phyloP scores from a whole-genome alignment of 331 rosid genomes.

The Acacia pycnantha region DNA sequence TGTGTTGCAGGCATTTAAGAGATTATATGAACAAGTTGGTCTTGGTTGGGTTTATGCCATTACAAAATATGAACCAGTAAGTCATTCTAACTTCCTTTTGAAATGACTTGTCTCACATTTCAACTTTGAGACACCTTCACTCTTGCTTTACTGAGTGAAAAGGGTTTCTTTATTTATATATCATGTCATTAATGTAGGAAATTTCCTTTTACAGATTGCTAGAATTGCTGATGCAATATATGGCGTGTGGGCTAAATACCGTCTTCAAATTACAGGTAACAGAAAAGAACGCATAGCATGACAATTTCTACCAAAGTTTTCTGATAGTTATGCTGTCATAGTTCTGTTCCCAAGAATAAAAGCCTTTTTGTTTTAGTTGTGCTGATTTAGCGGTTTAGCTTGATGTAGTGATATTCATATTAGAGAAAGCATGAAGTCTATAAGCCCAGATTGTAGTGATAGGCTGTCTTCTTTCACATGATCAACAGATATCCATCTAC shows the following conservation, averaged over 20 bases:
- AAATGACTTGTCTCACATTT: conserved; percentile 7
- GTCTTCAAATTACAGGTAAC: conserved; percentile 83
- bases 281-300: background rate
- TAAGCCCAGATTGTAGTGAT: background rate
- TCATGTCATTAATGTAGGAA: conserved; percentile 11
- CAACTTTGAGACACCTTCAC: conserved; percentile 1
- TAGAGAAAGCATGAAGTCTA: background rate
- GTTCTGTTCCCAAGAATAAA: conserved; percentile 1
- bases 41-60: conserved; percentile 95
- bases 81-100: conserved; percentile 27
- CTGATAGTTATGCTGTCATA: background rate
- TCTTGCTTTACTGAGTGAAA: conserved; percentile 2
- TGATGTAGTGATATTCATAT: background rate
- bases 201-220: conserved; percentile 49
- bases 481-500: conserved; percentile 1
- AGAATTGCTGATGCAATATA: conserved; percentile 65
- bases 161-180: conserved; percentile 12
- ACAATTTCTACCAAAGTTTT: conserved; percentile 8
- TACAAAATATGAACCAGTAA: conserved; percentile 81
- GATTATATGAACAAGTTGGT: conserved; percentile 76
- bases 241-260: conserved; percentile 83
- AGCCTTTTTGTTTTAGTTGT: background rate
- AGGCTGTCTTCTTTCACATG: conserved; percentile 9
- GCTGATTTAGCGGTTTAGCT: conserved; percentile 17
- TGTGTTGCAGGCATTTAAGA: conserved; percentile 73